Evolutionary conservation across 2,329 filamentous ascomycete species (phyloP).

Genomic region (Leptoxyphium fumago): DNA sequence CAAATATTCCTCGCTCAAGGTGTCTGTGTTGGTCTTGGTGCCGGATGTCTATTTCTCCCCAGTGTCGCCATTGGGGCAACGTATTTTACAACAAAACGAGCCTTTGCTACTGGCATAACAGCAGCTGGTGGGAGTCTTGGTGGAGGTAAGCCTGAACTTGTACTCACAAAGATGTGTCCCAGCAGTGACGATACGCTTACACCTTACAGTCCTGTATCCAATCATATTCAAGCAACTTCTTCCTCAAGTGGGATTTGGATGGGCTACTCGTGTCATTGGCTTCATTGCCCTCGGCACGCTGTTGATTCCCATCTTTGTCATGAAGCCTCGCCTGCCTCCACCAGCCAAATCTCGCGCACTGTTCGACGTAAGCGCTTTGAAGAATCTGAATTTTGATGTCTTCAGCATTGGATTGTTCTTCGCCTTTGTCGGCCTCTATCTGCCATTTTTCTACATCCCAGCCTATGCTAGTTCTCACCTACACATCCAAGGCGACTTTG

Average conservation of each 20-base stretch:
- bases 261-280: constrained; percentile 27
- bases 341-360: constrained; percentile 21
- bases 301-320: constrained; percentile 14
- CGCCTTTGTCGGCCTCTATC: constrained; percentile 11
- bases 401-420: constrained; percentile 8
- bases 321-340: constrained; percentile 23
- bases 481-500: constrained; percentile 33
- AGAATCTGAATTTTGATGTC: constrained; percentile 21
- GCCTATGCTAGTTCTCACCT: constrained; percentile 15
- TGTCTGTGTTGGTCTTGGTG: constrained; percentile 3
- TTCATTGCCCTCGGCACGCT: constrained; percentile 37
- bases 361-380: constrained; percentile 22
- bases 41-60: constrained; percentile 2
- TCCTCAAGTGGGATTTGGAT: constrained; percentile 32
- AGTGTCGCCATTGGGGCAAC: constrained; percentile 42
- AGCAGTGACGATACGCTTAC: constrained; percentile 1
- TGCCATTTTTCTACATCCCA: constrained; percentile 19
- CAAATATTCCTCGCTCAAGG: constrained; percentile 6
- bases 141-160: constrained; percentile 4
- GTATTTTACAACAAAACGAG: constrained; percentile 42
- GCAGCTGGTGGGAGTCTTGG: background rate
- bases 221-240: constrained; percentile 35
- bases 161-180: constrained; percentile 1
- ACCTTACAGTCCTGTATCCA: constrained; percentile 23
- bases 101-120: constrained; percentile 26